Conservation (phyloP, 2,329 filamentous ascomycete genomes). For the Herpotrichia juniperi region DNA sequence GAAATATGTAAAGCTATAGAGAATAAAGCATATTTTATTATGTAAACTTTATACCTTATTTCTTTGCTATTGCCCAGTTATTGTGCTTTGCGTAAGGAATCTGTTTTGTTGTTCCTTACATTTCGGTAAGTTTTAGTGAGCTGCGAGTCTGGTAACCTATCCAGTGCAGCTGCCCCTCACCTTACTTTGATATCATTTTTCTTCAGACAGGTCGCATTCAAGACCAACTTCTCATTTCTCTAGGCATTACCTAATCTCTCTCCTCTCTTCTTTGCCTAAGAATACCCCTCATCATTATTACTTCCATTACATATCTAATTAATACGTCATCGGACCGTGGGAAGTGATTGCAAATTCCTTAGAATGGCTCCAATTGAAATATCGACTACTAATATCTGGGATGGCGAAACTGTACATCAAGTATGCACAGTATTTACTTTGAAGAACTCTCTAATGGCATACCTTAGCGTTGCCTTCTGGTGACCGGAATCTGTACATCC, state of each 20-base stretch:
- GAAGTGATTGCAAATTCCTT: no score
- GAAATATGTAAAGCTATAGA: no score
- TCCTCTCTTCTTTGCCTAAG: neutral
- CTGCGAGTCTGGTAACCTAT: conserved; percentile 5
- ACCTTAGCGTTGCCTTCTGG: conserved; percentile 31
- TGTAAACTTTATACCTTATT: no score
- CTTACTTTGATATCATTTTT: neutral
- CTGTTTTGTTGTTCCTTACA: no score
- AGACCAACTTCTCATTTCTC: no score
- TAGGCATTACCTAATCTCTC: neutral
- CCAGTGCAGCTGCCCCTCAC: conserved; percentile 4
- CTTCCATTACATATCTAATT: neutral
- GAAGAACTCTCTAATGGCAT: neutral
- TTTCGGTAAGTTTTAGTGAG: neutral
- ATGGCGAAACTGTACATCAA: conserved; percentile 37
- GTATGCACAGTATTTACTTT: conserved; percentile 4
- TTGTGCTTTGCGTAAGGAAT: neutral
- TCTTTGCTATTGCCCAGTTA: neutral
- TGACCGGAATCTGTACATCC: conserved; percentile 30
- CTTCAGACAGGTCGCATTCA: no score
- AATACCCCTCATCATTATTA: neutral
- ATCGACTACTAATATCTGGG: conserved; percentile 23
- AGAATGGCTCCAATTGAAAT: conserved; percentile 3
- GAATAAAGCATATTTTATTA: no score
- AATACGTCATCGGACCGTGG: no score